These are phyloP conservation scores for Penicillium capsulatum DNA, from an alignment of 2,329 filamentous ascomycete species.

Conservation along the genomic window DNA sequence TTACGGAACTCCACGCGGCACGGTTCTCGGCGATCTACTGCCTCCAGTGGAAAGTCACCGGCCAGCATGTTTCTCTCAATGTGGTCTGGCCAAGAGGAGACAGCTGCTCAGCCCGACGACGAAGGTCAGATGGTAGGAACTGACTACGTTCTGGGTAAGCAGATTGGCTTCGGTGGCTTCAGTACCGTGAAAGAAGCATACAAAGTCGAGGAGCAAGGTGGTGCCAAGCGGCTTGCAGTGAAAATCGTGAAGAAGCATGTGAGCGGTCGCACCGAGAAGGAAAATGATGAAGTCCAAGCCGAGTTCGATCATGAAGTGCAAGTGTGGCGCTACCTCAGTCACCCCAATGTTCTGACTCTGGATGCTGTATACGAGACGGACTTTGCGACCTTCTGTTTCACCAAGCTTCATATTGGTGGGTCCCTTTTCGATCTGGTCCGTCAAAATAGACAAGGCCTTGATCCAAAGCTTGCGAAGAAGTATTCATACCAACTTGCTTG, in stretches of 20 bases:
- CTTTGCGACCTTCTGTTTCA: conserved; percentile 66
- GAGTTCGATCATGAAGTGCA: conserved; percentile 66
- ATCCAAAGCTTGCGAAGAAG: conserved; percentile 51
- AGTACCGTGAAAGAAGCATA: conserved; percentile 64
- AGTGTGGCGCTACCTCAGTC: conserved; percentile 62
- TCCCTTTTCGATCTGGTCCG: conserved; percentile 62
- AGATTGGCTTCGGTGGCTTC: conserved; percentile 63
- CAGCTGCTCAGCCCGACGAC: conserved; percentile 55
- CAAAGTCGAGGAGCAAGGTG: conserved; percentile 55
- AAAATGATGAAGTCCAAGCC: conserved; percentile 62
- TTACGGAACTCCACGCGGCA: conserved; percentile 33
- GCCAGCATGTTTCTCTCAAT: conserved; percentile 57
- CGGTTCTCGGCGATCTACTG: conserved; percentile 47
- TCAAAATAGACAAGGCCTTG: conserved; percentile 52
- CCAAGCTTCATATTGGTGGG: conserved; percentile 59
- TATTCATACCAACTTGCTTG: conserved; percentile 62
- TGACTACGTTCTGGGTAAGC: conserved; percentile 64
- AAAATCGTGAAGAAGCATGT: conserved; percentile 64
- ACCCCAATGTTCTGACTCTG: conserved; percentile 59
- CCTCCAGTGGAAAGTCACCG: conserved; percentile 53
- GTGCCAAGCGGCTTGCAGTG: conserved; percentile 54
- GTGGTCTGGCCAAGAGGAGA: conserved; percentile 42
- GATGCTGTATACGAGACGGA: conserved; percentile 63
- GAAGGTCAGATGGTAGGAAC: conserved; percentile 64
- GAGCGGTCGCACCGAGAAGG: conserved; percentile 51